Base-by-base conservation (phyloP, 176 grass and related monocot species). In the Ensete ventricosum region DNA sequence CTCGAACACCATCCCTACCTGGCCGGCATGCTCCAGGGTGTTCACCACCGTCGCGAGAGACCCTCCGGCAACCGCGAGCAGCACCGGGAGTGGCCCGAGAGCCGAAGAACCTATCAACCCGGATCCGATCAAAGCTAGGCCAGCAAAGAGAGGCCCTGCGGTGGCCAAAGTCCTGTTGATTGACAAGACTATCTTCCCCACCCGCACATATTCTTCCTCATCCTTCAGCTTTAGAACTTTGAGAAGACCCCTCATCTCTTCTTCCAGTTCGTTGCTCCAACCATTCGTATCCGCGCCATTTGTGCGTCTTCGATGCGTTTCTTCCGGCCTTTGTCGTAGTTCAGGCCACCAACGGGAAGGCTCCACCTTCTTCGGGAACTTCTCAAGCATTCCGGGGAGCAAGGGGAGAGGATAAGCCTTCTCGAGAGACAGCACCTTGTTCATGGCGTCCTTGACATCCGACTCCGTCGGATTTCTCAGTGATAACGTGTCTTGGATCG, bases 331-430 rank as follows among this genome's bases (percentile, higher is more conserved):
- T 2, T 54, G 9, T 50, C 22, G 20, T 49, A 27, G 55, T 3
- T 26, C 62, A 4, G 89, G 89, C 89, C 89, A 92, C 89, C 83
- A 92, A 2, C 78, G 29, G 0, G 89, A 0, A 4, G 85, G 78
- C 79, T 86, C 62, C 8, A 92, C n/a, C 6, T 11, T n/a, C 54
- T 75, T 65, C 9, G 86, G 90, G 63, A 88, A 92, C 72, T 92
- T 92, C 0, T 88, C 89, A 2, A 90, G 79, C 88, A 90, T 90
- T 0, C 22, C 67, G 1, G 81, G 78, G 20, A 90, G 50, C 21
- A 90, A 25, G 0, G 84, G 76, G 1, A 90, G 88, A 23, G 84
- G 88, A 68, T 90, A 90, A 17, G 88, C 88, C 11, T 69, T 82
- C 64, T 90, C 84, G 21, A 90, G 84, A 1, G 88, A 79, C 3